phyloP scores from a whole-genome alignment of 2,329 filamentous ascomycete species.

The Epichloe baconii region DNA sequence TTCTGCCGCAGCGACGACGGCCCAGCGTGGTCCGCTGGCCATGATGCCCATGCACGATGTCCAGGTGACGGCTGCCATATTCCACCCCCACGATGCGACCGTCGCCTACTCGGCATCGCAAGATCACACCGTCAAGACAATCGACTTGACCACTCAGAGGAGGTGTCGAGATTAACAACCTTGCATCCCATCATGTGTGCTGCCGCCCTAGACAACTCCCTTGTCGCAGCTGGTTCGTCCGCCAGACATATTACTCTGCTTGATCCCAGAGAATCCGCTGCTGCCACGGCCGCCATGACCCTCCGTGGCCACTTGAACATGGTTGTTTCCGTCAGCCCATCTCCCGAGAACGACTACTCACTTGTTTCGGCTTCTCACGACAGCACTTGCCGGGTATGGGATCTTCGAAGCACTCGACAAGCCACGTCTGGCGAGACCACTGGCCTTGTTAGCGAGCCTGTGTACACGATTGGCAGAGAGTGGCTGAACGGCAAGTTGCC shows the following conservation, averaged over 20 bases:
- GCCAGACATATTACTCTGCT: constrained; percentile 85
- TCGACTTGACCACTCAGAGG: constrained; percentile 74
- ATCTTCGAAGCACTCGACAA: constrained; percentile 59
- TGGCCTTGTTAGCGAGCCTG: constrained; percentile 54
- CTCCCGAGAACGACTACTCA: constrained; percentile 60
- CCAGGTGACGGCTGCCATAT: constrained; percentile 66
- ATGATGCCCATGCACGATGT: constrained; percentile 60
- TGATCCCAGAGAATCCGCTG: constrained; percentile 70
- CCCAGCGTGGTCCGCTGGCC: constrained; percentile 69
- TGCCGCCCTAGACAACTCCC: constrained; percentile 52
- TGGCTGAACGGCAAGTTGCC: constrained; percentile 51
- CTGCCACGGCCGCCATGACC: constrained; percentile 74
- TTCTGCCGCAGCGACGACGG: constrained; percentile 27
- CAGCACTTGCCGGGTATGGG: constrained; percentile 88
- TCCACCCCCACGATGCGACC: constrained; percentile 73
- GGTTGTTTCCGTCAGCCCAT: constrained; percentile 36
- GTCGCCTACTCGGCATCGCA: constrained; percentile 85
- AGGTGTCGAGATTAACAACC: constrained; percentile 73
- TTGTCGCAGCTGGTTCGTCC: constrained; percentile 63
- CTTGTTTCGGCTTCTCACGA: constrained; percentile 85
- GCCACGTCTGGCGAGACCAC: constrained; percentile 47
- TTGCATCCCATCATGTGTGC: constrained; percentile 74
- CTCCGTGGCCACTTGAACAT: constrained; percentile 78
- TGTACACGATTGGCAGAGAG: constrained; percentile 66
- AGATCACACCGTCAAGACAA: constrained; percentile 82